Evolutionary conservation across 441 rosid genomes (phyloP).

Genomic region (Theobroma grandiflorum): DNA sequence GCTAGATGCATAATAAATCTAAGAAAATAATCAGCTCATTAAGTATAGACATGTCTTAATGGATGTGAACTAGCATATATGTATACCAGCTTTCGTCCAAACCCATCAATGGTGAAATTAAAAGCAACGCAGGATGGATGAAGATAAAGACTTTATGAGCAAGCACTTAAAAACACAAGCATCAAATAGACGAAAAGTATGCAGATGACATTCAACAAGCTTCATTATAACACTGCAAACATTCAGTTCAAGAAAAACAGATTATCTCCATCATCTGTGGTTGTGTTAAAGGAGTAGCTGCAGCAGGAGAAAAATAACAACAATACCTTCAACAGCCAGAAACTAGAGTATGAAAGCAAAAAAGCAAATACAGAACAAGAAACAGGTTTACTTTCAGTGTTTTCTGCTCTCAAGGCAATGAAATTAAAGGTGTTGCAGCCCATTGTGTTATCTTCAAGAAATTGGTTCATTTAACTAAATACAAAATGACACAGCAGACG

Average conservation of each 20-base stretch:
- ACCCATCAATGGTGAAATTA: background rate
- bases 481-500: constrained; percentile 1
- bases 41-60: background rate
- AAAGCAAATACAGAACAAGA: background rate
- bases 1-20: background rate
- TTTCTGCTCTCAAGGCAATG: background rate
- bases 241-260: background rate
- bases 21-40: constrained; percentile 8
- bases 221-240: background rate
- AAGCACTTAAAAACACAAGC: background rate
- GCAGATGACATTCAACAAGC: background rate
- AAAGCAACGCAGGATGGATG: background rate
- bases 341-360: constrained; percentile 14
- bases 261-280: constrained; percentile 2
- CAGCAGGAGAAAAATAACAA: background rate
- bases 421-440: background rate
- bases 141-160: background rate
- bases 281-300: background rate
- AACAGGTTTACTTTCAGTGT: background rate
- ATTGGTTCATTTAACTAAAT: background rate
- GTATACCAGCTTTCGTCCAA: background rate
- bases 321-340: background rate
- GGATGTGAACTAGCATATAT: background rate
- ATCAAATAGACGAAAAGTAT: background rate
- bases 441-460: background rate